Base-by-base conservation (phyloP, 306 rosid species). In the Oemleria cerasiformis region DNA sequence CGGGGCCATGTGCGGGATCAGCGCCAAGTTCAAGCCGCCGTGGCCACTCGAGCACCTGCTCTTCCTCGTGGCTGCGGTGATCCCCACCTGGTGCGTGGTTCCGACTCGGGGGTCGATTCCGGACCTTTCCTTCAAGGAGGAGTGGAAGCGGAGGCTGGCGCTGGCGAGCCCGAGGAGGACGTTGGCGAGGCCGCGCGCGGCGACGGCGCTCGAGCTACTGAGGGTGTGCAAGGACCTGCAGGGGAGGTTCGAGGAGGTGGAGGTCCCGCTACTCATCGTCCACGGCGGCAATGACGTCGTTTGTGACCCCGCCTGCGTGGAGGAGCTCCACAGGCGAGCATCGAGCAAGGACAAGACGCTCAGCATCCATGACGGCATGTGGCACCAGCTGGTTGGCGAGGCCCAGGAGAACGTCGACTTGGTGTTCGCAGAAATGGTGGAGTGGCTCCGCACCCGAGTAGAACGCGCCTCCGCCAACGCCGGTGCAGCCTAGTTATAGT, bases 1-100 rank as follows among this genome's bases (percentile, higher is more conserved):
- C 79, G 99, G 99, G 14, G 96, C 99, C 17, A 89, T 94, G 99
- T 91, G 97, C 78, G 99, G 97, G 2, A 84, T 94, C 76, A 94
- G 99, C 79, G 82, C 82, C 40, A 91, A 91, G 83, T 82, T 94
- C 92, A 94, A 91, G 70, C 99, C 99, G 15, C 97, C 96, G 39
- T 94, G 99, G 99, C 97, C 99, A 7, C 72, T 94, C 15, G 99
- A 91, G 75, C 96, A 91, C 77, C 80, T 94, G 7, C 90, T 94
- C 1, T 89, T 87, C 19, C 9, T 87, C 5, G 95, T 70, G 0
- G 99, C 96, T 0, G 87, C 92, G 14, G 23, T 94, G 2, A 50
- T 86, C 0, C 99, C 99, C 2, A 94, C 97, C 9, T 94, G 99
- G 99, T 86, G 86, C 72, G 96, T 94, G 75, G 90, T 94, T 0